These are phyloP conservation scores for Crithidia acanthocephali DNA, from an alignment of 208 protist genomes.

Conservation along the genomic window DNA sequence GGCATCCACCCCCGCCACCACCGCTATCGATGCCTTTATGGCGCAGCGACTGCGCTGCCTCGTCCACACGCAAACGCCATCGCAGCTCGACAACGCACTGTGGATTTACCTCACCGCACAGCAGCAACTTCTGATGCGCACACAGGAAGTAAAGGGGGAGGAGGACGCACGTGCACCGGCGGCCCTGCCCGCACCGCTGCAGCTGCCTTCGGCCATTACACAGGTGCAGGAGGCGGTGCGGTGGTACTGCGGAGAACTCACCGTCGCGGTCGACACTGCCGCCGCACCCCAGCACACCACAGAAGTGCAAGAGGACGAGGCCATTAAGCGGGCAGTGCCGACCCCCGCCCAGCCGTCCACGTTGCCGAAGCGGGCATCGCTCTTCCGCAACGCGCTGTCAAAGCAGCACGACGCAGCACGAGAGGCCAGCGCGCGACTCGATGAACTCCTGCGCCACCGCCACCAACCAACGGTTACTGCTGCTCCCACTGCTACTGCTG, in stretches of 20 bases:
- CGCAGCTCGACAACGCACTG: constrained; percentile 28
- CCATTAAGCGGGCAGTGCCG: too few species aligned
- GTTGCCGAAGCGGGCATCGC: not conserved
- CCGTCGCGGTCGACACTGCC: not conserved
- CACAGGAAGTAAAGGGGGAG: not conserved
- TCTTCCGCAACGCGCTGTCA: not conserved
- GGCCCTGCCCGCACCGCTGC: constrained; percentile 15
- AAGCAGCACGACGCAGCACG: not conserved
- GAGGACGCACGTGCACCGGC: not conserved
- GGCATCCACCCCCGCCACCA: too few species aligned
- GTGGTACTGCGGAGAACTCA: constrained; percentile 21
- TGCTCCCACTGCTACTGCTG: not conserved
- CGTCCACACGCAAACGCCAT: constrained; percentile 30
- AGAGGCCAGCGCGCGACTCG: constrained; percentile 14
- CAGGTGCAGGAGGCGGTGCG: constrained; percentile 27
- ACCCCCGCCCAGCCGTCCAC: too few species aligned
- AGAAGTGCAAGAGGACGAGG: too few species aligned
- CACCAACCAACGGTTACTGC: not conserved
- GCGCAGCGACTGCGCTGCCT: constrained; percentile 26
- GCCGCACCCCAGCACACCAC: too few species aligned
- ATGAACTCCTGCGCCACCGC: constrained; percentile 24
- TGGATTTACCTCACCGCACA: constrained; percentile 27
- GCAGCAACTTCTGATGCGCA: constrained; percentile 17
- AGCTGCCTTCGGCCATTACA: constrained; percentile 13
- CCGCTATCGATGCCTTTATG: constrained; percentile 5